Evolutionary conservation across 257 asterid genomes (phyloP).

Genomic region (Leonotis leonurus): DNA sequence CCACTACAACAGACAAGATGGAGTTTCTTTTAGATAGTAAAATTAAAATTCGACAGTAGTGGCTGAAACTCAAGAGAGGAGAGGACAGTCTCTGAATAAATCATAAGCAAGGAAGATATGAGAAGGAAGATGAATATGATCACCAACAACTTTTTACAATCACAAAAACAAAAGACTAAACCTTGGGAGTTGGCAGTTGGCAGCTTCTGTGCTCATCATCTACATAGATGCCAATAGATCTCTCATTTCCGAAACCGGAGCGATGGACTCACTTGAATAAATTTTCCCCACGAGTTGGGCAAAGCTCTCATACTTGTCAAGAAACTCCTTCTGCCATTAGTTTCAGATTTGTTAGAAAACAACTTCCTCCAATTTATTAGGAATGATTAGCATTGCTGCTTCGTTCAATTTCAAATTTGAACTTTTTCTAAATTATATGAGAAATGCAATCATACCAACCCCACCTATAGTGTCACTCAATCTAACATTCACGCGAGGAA

Average conservation of each 20-base stretch:
- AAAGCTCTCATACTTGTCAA: conserved; percentile 93
- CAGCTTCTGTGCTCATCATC: conserved; percentile 17
- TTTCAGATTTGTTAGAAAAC: conserved; percentile 13
- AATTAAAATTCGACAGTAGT: no score
- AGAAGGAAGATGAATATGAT: background rate
- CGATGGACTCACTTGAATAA: conserved; percentile 75
- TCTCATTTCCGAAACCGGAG: conserved; percentile 63
- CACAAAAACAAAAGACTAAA: background rate
- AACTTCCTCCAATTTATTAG: background rate
- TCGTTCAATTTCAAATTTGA: background rate
- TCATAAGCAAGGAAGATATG: background rate
- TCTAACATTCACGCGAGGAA: background rate
- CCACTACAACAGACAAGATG: no score
- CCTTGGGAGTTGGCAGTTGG: no score
- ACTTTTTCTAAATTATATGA: background rate
- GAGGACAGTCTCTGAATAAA: conserved; percentile 5
- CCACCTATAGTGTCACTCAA: background rate
- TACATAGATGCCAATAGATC: conserved; percentile 35
- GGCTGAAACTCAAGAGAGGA: conserved; percentile 9
- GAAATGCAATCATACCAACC: background rate
- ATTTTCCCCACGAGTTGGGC: conserved; percentile 79
- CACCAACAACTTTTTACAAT: conserved; percentile 7
- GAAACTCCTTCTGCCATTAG: conserved; percentile 75
- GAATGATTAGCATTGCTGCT: background rate
- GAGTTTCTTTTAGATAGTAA: no score